These are phyloP conservation scores for Mayamaea pseudoterrestris DNA, from an alignment of 108 stramenopile genomes.

Conservation along the genomic window DNA sequence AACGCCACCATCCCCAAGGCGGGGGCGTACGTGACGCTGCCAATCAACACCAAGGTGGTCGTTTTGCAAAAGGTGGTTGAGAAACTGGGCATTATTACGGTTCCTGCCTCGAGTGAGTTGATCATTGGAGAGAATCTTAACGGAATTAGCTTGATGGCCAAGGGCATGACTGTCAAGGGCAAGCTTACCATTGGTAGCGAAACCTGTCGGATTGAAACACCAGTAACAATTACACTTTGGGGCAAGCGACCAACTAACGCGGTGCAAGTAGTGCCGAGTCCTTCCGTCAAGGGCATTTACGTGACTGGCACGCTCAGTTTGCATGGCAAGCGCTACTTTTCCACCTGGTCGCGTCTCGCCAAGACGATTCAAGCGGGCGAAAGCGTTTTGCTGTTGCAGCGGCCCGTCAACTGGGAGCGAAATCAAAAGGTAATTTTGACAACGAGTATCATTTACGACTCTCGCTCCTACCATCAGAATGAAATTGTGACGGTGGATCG, in stretches of 20 bases:
- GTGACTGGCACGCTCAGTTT: conserved; percentile 17
- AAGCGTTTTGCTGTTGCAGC: conserved; percentile 15
- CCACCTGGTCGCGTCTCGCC: conserved; percentile 32
- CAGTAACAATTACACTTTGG: conserved; percentile 22
- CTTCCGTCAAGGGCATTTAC: conserved; percentile 25
- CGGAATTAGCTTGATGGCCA: conserved; percentile 11
- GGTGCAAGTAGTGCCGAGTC: conserved; percentile 1
- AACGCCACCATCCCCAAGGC: not conserved
- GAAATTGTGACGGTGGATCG: conserved; percentile 18
- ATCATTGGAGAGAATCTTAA: conserved; percentile 21
- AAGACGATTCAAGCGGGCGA: conserved; percentile 12
- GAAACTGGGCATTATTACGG: conserved; percentile 13
- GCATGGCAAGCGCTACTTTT: conserved; percentile 23
- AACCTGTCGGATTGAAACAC: conserved; percentile 14
- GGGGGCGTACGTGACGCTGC: conserved; percentile 11
- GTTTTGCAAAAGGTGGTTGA: conserved; percentile 4
- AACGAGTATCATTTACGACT: conserved; percentile 20
- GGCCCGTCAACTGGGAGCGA: conserved; percentile 28
- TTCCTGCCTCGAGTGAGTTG: conserved; percentile 16
- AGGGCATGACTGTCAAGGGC: conserved; percentile 22
- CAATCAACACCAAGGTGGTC: conserved; percentile 10
- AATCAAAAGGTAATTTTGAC: conserved; percentile 29
- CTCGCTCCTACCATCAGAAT: conserved; percentile 17
- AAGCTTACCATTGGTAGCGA: conserved; percentile 13
- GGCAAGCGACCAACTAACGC: conserved; percentile 13